Conservation (phyloP, 768 basidiomycete species). For the Serendipita sp. region DNA sequence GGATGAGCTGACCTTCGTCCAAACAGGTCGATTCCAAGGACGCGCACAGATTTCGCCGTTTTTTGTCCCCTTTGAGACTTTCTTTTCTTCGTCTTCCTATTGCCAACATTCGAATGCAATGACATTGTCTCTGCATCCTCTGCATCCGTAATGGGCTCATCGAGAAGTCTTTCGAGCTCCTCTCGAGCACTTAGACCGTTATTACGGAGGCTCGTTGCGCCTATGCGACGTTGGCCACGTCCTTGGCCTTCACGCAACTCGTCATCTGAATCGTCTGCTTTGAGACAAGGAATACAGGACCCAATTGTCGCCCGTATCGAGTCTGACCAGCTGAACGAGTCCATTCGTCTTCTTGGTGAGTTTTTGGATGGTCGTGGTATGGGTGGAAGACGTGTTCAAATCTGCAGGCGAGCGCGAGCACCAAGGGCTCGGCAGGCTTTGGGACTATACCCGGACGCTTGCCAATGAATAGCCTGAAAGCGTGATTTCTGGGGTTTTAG, state of each 20-base stretch:
- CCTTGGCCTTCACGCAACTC: slow-evolving; percentile 26
- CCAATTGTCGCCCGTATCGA: slow-evolving; percentile 38
- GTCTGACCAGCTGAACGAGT: slow-evolving; percentile 45
- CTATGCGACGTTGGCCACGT: slow-evolving; percentile 15
- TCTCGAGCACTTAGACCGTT: slow-evolving; percentile 19
- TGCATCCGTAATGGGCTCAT: slow-evolving; percentile 26
- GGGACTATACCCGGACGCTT: not conserved
- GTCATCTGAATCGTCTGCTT: slow-evolving; percentile 14
- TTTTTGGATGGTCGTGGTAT: not conserved
- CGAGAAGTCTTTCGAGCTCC: slow-evolving; percentile 37
- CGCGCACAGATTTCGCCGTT: slow-evolving; percentile 15
- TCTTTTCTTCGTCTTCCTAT: slow-evolving; percentile 17
- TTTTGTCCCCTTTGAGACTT: slow-evolving; percentile 26
- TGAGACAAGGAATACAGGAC: slow-evolving; percentile 44
- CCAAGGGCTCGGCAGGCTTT: not conserved
- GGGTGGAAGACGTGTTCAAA: not conserved
- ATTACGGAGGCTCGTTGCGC: slow-evolving; percentile 11
- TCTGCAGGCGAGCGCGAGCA: not conserved
- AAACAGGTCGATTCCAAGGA: slow-evolving; percentile 55
- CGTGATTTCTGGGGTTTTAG: too few species aligned
- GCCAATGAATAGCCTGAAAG: too few species aligned
- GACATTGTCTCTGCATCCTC: slow-evolving; percentile 47
- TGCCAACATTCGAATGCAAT: slow-evolving; percentile 45
- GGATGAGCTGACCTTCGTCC: slow-evolving; percentile 29
- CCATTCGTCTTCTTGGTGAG: slow-evolving; percentile 22